A percentile compares a stretch with the other conserved stretches of the same genome.
phyloP scores from a whole-genome alignment of 1,139 yeast genomes.

The Sugiyamaella grinbergsii region DNA sequence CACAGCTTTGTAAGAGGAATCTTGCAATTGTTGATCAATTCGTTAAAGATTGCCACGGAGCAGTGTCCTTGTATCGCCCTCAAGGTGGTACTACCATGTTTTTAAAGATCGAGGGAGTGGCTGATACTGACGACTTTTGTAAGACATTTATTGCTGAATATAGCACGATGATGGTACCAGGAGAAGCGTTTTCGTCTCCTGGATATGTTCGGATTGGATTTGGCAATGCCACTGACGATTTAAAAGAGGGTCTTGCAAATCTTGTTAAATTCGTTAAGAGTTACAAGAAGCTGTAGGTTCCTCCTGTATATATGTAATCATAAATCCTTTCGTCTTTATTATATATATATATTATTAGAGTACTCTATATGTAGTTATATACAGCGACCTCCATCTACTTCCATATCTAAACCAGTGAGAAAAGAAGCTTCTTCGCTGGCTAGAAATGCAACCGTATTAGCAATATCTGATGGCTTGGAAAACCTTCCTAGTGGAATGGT shows the following conservation, averaged over 20 bases:
- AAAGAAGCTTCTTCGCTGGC: constrained; percentile 49
- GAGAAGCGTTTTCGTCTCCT: constrained; percentile 51
- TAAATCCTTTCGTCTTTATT: no score
- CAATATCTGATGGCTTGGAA: constrained; percentile 47
- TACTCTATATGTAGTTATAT: constrained; percentile 5
- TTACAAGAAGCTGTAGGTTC: constrained; percentile 8
- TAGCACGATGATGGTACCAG: constrained; percentile 52
- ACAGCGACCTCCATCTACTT: constrained; percentile 49
- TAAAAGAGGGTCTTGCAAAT: constrained; percentile 40
- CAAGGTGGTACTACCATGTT: constrained; percentile 55
- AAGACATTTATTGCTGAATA: constrained; percentile 45
- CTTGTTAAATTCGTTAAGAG: constrained; percentile 25
- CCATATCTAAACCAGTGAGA: constrained; percentile 48
- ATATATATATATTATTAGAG: no score
- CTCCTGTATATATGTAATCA: no score
- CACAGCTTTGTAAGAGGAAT: constrained; percentile 46
- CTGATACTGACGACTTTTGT: constrained; percentile 46
- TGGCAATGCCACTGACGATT: constrained; percentile 49
- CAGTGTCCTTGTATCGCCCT: constrained; percentile 50
- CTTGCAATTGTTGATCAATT: constrained; percentile 45
- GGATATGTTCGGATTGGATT: constrained; percentile 55
- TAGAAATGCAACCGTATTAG: constrained; percentile 50
- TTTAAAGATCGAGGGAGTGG: constrained; percentile 41
- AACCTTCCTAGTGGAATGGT: constrained; percentile 49
- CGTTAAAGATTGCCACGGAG: constrained; percentile 42